phyloP scores from a whole-genome alignment of 176 grass and related monocot genomes.

The Triticum monococcum region DNA sequence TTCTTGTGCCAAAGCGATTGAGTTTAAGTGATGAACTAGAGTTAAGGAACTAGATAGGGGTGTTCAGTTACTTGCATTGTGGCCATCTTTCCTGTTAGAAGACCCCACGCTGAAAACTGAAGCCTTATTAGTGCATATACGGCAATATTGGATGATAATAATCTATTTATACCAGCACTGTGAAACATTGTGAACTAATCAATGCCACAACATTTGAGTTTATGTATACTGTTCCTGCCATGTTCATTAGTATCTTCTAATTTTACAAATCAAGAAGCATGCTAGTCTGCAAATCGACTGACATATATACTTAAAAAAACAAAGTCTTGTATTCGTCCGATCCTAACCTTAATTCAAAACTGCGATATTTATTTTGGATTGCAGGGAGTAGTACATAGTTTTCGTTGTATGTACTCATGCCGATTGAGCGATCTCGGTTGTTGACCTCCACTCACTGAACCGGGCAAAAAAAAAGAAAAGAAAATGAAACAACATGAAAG shows the following conservation, averaged over 20 bases:
- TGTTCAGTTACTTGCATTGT: neutral
- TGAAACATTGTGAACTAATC: neutral
- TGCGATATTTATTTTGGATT: too few relatives aligned
- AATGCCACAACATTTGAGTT: neutral
- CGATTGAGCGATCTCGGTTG: too few relatives aligned
- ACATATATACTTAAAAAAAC: too few relatives aligned
- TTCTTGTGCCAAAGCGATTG: neutral
- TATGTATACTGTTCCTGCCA: neutral
- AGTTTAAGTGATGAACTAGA: neutral
- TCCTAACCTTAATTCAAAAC: too few relatives aligned
- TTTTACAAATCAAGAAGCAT: too few relatives aligned
- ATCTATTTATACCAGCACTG: conserved; percentile 2
- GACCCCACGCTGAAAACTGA: neutral
- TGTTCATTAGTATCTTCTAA: neutral
- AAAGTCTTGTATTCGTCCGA: too few relatives aligned
- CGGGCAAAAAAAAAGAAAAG: too few relatives aligned
- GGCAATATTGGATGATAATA: neutral
- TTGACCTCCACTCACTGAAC: too few relatives aligned
- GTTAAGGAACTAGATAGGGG: neutral
- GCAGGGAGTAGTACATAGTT: too few relatives aligned
- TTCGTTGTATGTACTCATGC: too few relatives aligned
- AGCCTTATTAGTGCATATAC: neutral
- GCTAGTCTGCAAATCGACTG: too few relatives aligned
- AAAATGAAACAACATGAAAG: neutral
- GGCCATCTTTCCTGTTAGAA: neutral